Evolutionary conservation across 2,329 filamentous ascomycete species (phyloP).

Genomic region (Chaetothyriales sp.): DNA sequence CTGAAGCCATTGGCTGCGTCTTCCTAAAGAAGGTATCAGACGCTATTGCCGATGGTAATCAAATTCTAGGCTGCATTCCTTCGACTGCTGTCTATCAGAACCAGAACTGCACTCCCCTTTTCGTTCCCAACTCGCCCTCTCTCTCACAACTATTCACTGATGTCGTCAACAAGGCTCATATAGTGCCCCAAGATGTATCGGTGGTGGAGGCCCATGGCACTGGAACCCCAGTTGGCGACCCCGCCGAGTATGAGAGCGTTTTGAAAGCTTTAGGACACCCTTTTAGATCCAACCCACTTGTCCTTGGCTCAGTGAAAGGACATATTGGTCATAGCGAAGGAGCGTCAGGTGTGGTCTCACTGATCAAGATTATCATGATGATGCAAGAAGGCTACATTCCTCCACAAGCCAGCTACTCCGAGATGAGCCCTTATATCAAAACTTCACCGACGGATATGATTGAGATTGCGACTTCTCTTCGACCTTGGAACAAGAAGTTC

Average conservation of each 20-base stretch:
- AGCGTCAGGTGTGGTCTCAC: constrained; percentile 16
- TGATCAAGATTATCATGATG: constrained; percentile 24
- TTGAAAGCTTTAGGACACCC: constrained; percentile 12
- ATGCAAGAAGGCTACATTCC: constrained; percentile 18
- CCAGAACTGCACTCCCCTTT: constrained; percentile 12
- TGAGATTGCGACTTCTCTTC: too few species aligned
- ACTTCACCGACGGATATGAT: too few species aligned
- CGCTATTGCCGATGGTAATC: constrained; percentile 14
- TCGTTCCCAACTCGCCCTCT: constrained; percentile 12
- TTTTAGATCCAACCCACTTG: not conserved
- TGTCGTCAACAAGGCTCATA: constrained; percentile 2
- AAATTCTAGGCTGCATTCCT: constrained; percentile 15
- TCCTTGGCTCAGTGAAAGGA: constrained; percentile 21
- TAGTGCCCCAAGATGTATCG: constrained; percentile 8
- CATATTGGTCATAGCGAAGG: constrained; percentile 20
- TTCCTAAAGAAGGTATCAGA: constrained; percentile 14
- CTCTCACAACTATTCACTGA: constrained; percentile 10
- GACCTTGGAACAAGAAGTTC: too few species aligned
- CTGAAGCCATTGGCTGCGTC: constrained; percentile 16
- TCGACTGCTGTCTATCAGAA: constrained; percentile 16
- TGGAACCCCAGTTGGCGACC: constrained; percentile 16
- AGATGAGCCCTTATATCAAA: constrained; percentile 29
- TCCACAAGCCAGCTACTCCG: constrained; percentile 16
- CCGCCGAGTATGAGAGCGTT: constrained; percentile 18
- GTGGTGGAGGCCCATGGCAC: constrained; percentile 16